Conservation (phyloP, 1,284 basidiomycete species). For the Erythrobasidium hasegawianum region DNA sequence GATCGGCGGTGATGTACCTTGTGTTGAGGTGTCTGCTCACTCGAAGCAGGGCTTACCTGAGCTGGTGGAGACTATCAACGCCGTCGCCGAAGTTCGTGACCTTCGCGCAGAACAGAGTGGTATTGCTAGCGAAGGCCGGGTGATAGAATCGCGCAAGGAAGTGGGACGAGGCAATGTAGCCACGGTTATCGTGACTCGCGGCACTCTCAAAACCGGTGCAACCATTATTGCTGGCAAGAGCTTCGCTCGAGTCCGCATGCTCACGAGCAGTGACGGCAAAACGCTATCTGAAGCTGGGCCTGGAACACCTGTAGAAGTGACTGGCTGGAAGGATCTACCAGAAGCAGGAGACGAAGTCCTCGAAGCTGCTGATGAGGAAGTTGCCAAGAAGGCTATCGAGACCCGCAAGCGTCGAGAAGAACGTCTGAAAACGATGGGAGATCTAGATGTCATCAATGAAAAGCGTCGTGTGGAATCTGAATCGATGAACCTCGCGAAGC, state of each 20-base stretch:
- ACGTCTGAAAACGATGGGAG: constrained; percentile 64
- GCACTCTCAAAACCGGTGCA: constrained; percentile 66
- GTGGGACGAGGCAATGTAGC: constrained; percentile 88
- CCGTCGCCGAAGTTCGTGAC: constrained; percentile 87
- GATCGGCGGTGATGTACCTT: constrained; percentile 86
- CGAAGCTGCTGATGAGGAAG: constrained; percentile 66
- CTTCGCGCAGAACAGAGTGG: constrained; percentile 76
- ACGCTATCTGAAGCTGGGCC: constrained; percentile 65
- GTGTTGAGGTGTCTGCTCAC: constrained; percentile 84
- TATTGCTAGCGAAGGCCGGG: constrained; percentile 67
- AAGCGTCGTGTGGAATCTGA: constrained; percentile 60
- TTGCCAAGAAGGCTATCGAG: constrained; percentile 76
- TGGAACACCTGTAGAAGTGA: constrained; percentile 82
- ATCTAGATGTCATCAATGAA: constrained; percentile 76
- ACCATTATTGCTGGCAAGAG: constrained; percentile 76
- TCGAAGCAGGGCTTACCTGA: constrained; percentile 78
- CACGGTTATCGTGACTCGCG: constrained; percentile 82
- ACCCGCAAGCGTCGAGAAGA: constrained; percentile 73
- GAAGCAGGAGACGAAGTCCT: constrained; percentile 88
- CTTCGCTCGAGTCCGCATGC: constrained; percentile 74
- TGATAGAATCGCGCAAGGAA: constrained; percentile 83
- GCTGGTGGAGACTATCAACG: constrained; percentile 84
- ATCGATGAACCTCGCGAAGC: constrained; percentile 38
- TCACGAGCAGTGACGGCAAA: constrained; percentile 70
- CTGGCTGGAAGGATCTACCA: constrained; percentile 92